These are phyloP conservation scores for Gossypium davidsonii DNA, from an alignment of 441 rosid genomes.

Conservation along the genomic window DNA sequence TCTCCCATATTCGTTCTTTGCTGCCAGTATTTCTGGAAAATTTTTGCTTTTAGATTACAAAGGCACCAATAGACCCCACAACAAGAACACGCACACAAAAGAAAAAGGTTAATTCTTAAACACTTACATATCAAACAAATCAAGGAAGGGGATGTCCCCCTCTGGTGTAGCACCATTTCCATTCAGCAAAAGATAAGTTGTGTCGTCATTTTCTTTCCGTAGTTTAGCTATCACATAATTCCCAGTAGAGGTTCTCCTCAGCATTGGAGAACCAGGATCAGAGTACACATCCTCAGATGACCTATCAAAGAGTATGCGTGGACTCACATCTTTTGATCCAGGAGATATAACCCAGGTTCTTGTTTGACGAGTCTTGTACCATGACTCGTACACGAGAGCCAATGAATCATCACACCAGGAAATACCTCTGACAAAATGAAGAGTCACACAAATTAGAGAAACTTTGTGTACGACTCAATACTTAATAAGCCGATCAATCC, in stretches of 20 bases:
- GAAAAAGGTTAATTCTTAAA: slow-evolving; percentile 2
- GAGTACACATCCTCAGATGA: slow-evolving; percentile 96
- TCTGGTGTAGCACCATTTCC: slow-evolving; percentile 95
- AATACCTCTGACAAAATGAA: slow-evolving; percentile 55
- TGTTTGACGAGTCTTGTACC: slow-evolving; percentile 85
- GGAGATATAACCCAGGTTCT: slow-evolving; percentile 89
- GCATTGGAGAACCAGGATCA: slow-evolving; percentile 95
- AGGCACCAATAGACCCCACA: background rate
- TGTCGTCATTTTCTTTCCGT: slow-evolving; percentile 62
- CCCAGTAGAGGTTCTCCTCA: slow-evolving; percentile 72
- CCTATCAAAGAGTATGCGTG: slow-evolving; percentile 81
- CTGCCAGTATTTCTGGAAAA: slow-evolving; percentile 71
- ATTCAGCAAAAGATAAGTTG: slow-evolving; percentile 60
- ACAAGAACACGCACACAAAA: slow-evolving; percentile 4
- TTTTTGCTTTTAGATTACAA: slow-evolving; percentile 23
- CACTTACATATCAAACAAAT: slow-evolving; percentile 92
- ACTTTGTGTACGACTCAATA: background rate
- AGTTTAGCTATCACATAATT: slow-evolving; percentile 79
- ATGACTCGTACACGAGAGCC: slow-evolving; percentile 86
- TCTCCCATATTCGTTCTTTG: slow-evolving; percentile 97
- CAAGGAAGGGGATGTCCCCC: slow-evolving; percentile 95
- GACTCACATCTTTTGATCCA: slow-evolving; percentile 51
- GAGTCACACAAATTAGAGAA: slow-evolving; percentile 7
- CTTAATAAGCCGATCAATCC: background rate
- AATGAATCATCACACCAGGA: slow-evolving; percentile 90